Conservation (phyloP, 2,329 filamentous ascomycete genomes). For the Tolypocladium tropicale region DNA sequence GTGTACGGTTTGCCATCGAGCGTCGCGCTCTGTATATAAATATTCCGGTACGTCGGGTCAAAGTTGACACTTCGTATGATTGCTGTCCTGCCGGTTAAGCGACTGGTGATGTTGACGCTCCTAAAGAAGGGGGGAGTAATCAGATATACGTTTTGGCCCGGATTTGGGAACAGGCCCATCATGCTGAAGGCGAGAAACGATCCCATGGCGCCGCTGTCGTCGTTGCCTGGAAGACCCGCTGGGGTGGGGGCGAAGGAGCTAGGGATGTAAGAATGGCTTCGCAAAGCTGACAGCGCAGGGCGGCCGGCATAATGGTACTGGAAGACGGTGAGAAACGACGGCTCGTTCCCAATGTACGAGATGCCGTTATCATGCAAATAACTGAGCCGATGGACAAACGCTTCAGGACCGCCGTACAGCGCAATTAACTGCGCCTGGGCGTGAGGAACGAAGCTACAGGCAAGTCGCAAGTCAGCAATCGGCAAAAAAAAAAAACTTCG, state of each 20-base stretch:
- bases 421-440: conserved; percentile 42
- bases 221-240: conserved; percentile 57
- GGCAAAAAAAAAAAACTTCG: background rate
- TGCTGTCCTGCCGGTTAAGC: conserved; percentile 48
- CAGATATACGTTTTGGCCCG: conserved; percentile 61
- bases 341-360: conserved; percentile 55
- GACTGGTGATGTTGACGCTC: conserved; percentile 45
- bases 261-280: conserved; percentile 56
- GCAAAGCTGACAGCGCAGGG: conserved; percentile 42
- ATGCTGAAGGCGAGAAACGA: conserved; percentile 55
- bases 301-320: conserved; percentile 62
- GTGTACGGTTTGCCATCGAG: conserved; percentile 50
- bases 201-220: conserved; percentile 62
- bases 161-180: conserved; percentile 61
- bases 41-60: conserved; percentile 43
- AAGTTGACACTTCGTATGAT: conserved; percentile 52
- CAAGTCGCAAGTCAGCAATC: background rate
- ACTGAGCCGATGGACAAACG: conserved; percentile 48
- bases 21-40: conserved; percentile 57
- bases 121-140: conserved; percentile 60
- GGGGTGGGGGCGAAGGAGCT: conserved; percentile 49
- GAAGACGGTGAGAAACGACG: conserved; percentile 52
- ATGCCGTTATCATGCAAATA: conserved; percentile 56
- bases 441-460: conserved; percentile 39
- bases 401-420: conserved; percentile 47